phyloP scores from a whole-genome alignment of 2,329 filamentous ascomycete genomes.

The Penicillium thymicola region DNA sequence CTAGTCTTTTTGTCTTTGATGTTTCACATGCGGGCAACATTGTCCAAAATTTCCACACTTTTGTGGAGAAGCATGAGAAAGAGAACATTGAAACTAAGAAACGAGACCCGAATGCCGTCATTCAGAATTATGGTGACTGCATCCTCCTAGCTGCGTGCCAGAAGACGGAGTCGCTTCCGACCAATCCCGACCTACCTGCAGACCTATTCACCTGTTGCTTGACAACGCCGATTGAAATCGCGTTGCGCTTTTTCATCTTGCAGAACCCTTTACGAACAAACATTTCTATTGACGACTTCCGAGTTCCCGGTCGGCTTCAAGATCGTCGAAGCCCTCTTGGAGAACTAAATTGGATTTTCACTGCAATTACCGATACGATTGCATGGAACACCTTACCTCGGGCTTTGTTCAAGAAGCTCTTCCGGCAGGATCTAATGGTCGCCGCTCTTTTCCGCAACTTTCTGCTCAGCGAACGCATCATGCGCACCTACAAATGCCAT shows the following conservation, averaged over 20 bases:
- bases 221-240: slow-evolving; percentile 97
- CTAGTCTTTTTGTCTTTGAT: slow-evolving; percentile 96
- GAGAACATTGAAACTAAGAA: slow-evolving; percentile 75
- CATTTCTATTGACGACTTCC: slow-evolving; percentile 75
- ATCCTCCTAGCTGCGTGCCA: slow-evolving; percentile 92
- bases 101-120: slow-evolving; percentile 66
- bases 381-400: slow-evolving; percentile 94
- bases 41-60: slow-evolving; percentile 88
- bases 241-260: slow-evolving; percentile 90
- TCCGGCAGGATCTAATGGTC: slow-evolving; percentile 98
- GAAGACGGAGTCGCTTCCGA: slow-evolving; percentile 87
- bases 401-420: slow-evolving; percentile 91
- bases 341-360: slow-evolving; percentile 99
- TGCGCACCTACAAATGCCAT: slow-evolving; percentile 94
- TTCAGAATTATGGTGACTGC: slow-evolving; percentile 70
- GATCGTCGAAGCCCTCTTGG: slow-evolving; percentile 90
- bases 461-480: slow-evolving; percentile 87
- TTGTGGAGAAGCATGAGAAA: slow-evolving; percentile 89
- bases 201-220: slow-evolving; percentile 95
- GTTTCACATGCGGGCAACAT: slow-evolving; percentile 96
- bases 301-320: slow-evolving; percentile 85
- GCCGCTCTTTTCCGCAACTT: slow-evolving; percentile 96
- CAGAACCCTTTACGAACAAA: slow-evolving; percentile 73
- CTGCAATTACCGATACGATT: slow-evolving; percentile 96
- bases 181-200: slow-evolving; percentile 86